Evolutionary conservation across 1,284 basidiomycete genomes (phyloP).

Genomic region (Anthracocystis setariae): DNA sequence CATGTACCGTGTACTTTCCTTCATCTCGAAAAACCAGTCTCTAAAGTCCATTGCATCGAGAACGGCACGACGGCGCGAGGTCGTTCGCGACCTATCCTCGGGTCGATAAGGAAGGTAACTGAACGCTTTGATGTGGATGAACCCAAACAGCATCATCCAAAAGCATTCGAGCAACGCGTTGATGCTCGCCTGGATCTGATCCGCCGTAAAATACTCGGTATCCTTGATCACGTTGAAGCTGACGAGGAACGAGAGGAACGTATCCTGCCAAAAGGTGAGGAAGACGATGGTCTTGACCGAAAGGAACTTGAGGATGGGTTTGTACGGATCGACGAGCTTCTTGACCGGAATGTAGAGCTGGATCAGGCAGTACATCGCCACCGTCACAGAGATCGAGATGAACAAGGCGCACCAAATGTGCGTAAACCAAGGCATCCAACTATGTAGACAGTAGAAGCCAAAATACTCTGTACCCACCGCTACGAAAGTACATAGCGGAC

Average conservation of each 20-base stretch:
- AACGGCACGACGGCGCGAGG: constrained; percentile 32
- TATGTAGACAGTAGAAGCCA: constrained; percentile 78
- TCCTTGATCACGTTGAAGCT: constrained; percentile 76
- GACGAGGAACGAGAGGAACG: constrained; percentile 74
- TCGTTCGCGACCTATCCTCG: constrained; percentile 40
- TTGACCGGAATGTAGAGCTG: constrained; percentile 77
- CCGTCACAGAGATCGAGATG: constrained; percentile 78
- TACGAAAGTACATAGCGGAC: constrained; percentile 75
- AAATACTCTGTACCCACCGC: constrained; percentile 76
- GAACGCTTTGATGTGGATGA: constrained; percentile 80
- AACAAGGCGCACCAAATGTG: constrained; percentile 73
- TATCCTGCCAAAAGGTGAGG: constrained; percentile 82
- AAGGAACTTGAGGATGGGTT: constrained; percentile 76
- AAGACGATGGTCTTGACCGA: constrained; percentile 81
- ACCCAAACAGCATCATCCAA: constrained; percentile 75
- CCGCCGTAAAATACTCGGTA: constrained; percentile 74
- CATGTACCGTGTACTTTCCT: constrained; percentile 46
- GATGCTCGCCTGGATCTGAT: constrained; percentile 79
- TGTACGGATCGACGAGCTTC: constrained; percentile 73
- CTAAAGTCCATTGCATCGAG: constrained; percentile 57
- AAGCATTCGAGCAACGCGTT: constrained; percentile 77
- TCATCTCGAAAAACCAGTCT: constrained; percentile 61
- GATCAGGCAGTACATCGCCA: constrained; percentile 82
- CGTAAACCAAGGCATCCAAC: constrained; percentile 77
- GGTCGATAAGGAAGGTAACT: constrained; percentile 75